A percentile compares a stretch with the other conserved stretches of the same genome.
Conservation (phyloP, 495 filamentous ascomycete species). For the Physcia stellaris region DNA sequence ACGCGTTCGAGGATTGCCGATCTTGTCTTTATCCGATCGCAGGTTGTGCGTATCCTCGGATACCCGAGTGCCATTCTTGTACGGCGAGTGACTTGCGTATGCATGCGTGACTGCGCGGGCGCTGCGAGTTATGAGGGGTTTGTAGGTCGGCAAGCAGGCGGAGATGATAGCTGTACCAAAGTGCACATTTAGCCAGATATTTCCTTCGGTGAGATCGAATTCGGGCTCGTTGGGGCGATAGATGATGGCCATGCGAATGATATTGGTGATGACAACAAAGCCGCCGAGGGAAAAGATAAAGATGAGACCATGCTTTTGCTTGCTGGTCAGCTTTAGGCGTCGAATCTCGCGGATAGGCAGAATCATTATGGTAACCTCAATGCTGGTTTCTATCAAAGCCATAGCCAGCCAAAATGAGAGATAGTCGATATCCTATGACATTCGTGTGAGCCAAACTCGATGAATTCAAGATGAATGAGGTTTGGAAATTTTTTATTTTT, state of each 20-base stretch:
- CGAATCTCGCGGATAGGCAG: constrained; percentile 1
- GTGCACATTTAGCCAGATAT: constrained; percentile 6
- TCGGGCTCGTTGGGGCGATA: not conserved
- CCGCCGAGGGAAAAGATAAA: not conserved
- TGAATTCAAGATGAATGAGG: no score
- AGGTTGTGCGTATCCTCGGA: not conserved
- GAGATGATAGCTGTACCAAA: constrained; percentile 4
- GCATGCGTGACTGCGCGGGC: no score
- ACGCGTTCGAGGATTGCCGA: not conserved
- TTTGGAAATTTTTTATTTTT: no score
- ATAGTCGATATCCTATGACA: not conserved
- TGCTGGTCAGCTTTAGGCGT: not conserved
- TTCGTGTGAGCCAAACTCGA: no score
- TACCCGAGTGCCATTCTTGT: no score
- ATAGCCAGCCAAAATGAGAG: not conserved
- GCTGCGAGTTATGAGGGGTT: not conserved
- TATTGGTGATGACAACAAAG: constrained; percentile 1
- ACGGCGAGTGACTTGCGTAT: no score
- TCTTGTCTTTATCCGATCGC: not conserved
- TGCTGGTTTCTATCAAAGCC: not conserved
- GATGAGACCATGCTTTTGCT: not conserved
- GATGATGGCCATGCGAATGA: not conserved
- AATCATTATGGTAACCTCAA: not conserved
- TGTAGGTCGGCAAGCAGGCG: constrained; percentile 4
- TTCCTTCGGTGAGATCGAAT: constrained; percentile 1